Percentiles rank a stretch among this genome's conserved stretches.
These are phyloP conservation scores for Leccinum obscurum DNA, from an alignment of 768 basidiomycete species.

Conservation along the genomic window DNA sequence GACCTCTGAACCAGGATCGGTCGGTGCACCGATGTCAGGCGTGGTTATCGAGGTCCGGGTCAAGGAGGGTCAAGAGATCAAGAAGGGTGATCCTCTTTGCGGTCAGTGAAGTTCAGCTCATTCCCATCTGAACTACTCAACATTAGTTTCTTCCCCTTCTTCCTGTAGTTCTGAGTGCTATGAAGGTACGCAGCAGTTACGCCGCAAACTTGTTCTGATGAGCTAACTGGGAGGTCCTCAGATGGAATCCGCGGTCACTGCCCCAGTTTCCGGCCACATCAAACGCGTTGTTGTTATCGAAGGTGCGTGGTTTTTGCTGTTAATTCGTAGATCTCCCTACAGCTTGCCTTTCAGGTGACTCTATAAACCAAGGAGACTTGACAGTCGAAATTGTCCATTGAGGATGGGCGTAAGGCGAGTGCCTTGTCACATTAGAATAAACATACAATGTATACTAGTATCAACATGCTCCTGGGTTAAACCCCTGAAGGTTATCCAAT, in stretches of 20 bases:
- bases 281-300: conserved; percentile 91
- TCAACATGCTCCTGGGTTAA: conserved; percentile 10
- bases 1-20: conserved; percentile 90
- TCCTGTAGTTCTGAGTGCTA: conserved; percentile 81
- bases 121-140: conserved; percentile 23
- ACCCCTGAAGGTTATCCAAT: not conserved
- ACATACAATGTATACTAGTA: conserved; percentile 21
- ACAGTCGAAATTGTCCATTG: conserved; percentile 84
- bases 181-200: conserved; percentile 68
- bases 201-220: not conserved
- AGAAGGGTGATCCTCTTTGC: conserved; percentile 95
- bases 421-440: conserved; percentile 19
- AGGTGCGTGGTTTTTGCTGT: conserved; percentile 45
- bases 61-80: conserved; percentile 96
- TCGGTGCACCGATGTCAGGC: conserved; percentile 97
- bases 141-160: conserved; percentile 15
- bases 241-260: conserved; percentile 98
- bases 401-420: conserved; percentile 15
- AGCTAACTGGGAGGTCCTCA: conserved; percentile 36
- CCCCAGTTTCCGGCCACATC: conserved; percentile 95
- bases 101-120: conserved; percentile 48
- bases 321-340: not conserved
- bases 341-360: conserved; percentile 62
- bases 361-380: conserved; percentile 92
- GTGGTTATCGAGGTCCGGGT: conserved; percentile 98